Percentiles rank a stretch among this genome's conserved stretches.
Conservation (phyloP, 2,329 filamentous ascomycete genomes). For the Whalleya microplaca region DNA sequence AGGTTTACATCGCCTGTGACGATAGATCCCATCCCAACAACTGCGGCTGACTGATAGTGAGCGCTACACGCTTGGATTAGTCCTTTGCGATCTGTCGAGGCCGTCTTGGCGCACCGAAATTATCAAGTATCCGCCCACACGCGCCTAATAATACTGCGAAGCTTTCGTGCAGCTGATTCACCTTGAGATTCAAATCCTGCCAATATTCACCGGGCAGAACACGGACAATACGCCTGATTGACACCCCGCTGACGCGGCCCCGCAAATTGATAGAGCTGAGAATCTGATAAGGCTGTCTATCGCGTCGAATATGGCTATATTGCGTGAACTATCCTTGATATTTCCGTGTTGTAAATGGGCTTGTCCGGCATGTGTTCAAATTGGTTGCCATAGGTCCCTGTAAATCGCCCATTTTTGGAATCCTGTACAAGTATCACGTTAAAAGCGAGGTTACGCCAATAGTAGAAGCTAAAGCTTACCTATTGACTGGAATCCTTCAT, state of each 20-base stretch:
- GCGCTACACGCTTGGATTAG: conserved; percentile 2
- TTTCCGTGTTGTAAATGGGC: conserved; percentile 1
- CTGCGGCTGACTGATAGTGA: neutral
- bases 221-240: neutral
- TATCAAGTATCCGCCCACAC: neutral
- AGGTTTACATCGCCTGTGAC: conserved; percentile 4
- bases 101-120: neutral
- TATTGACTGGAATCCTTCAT: conserved; percentile 54
- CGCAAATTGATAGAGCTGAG: neutral
- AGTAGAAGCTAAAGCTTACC: conserved; percentile 45
- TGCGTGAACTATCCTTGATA: conserved; percentile 4
- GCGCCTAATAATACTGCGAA: conserved; percentile 1
- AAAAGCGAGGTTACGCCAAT: conserved; percentile 16
- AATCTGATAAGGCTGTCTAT: neutral
- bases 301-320: neutral
- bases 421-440: conserved; percentile 42
- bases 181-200: conserved; percentile 1
- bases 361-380: conserved; percentile 26
- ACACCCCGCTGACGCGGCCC: neutral
- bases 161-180: conserved; percentile 6
- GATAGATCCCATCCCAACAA: conserved; percentile 7
- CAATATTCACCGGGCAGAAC: neutral
- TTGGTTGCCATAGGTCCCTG: conserved; percentile 56
- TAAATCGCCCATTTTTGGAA: conserved; percentile 64
- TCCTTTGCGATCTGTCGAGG: conserved; percentile 1